These are phyloP conservation scores for Acanthamoeba lenticulata DNA, from an alignment of 208 protist species.

Conservation along the genomic window DNA sequence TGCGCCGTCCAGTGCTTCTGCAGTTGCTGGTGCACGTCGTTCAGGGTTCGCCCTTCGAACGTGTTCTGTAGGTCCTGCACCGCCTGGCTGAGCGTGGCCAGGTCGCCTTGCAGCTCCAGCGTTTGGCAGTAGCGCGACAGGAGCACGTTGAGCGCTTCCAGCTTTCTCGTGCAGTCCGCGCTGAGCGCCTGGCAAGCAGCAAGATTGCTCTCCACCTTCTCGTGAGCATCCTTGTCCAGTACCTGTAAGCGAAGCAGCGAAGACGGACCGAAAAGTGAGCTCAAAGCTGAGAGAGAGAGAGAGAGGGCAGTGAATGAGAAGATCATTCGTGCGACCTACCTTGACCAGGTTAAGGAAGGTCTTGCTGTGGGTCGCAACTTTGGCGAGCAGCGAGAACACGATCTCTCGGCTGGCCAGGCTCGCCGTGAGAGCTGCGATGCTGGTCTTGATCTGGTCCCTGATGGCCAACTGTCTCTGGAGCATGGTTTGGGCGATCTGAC, in stretches of 20 bases:
- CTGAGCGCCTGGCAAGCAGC: background rate
- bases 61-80: conserved; percentile 25
- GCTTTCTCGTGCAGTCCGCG: background rate
- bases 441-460: background rate
- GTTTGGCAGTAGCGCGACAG: conserved; percentile 24
- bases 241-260: too few relatives aligned
- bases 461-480: background rate
- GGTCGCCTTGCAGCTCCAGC: background rate
- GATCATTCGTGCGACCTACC: background rate
- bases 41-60: background rate
- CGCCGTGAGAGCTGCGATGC: background rate
- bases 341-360: conserved; percentile 20
- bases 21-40: background rate
- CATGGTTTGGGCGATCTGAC: background rate
- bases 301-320: background rate
- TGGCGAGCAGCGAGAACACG: background rate
- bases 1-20: background rate
- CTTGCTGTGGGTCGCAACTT: background rate
- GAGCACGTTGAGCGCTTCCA: background rate
- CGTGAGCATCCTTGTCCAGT: too few relatives aligned
- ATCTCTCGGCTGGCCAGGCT: background rate
- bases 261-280: background rate
- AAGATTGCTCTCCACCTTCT: background rate
- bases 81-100: background rate
- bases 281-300: too few relatives aligned